Conservation (phyloP, 2,329 filamentous ascomycete genomes). For the Calonectria pseudoreteaudii region DNA sequence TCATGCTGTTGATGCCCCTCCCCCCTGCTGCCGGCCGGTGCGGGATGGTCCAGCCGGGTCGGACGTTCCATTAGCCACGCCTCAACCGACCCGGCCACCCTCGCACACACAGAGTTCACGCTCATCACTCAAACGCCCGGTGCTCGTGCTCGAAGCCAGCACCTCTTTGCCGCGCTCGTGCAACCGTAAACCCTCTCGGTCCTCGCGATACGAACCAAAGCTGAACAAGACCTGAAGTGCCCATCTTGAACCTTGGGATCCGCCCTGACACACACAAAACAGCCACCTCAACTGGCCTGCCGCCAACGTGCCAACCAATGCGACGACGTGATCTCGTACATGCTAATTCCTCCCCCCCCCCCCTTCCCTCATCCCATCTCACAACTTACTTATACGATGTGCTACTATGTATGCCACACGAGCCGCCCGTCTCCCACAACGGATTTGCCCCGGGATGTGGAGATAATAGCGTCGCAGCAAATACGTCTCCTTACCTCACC, state of each 20-base stretch:
- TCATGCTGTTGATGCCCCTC: background rate
- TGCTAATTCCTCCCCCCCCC: background rate
- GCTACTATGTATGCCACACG: background rate
- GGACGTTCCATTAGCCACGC: slow-evolving; percentile 6
- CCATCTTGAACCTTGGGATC: slow-evolving; percentile 13
- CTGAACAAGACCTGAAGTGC: background rate
- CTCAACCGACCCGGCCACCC: background rate
- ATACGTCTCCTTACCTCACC: background rate
- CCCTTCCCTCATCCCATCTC: background rate
- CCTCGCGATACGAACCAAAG: slow-evolving; percentile 6
- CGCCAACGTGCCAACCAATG: background rate
- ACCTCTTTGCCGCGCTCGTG: slow-evolving; percentile 3
- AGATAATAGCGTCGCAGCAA: slow-evolving; percentile 17
- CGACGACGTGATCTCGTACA: background rate
- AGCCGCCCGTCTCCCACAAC: slow-evolving; percentile 4
- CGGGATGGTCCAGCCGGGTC: slow-evolving; percentile 10
- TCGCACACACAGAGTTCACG: slow-evolving; percentile 1
- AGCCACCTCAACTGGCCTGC: background rate
- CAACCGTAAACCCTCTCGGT: slow-evolving; percentile 16
- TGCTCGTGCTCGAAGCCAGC: background rate
- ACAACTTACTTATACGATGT: background rate
- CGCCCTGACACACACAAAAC: slow-evolving; percentile 5
- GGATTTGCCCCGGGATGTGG: slow-evolving; percentile 18
- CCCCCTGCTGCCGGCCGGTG: background rate
- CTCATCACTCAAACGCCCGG: slow-evolving; percentile 5